Base-by-base conservation (phyloP, 768 basidiomycete genomes). In the Rhizopogon roseolus region DNA sequence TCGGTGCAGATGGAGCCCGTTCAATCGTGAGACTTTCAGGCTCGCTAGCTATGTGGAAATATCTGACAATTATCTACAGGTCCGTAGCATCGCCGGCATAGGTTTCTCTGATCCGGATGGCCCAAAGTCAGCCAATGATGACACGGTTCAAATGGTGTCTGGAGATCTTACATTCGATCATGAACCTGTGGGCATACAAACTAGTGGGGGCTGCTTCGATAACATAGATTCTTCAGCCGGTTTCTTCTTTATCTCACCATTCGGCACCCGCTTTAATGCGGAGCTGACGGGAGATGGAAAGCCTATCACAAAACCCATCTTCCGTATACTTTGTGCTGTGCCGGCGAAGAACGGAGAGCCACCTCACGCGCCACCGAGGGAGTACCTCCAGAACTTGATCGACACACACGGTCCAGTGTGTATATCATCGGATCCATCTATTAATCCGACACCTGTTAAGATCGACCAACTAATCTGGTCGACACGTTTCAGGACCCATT, bases 1-100 rank as follows among this genome's bases (percentile, higher is more conserved):
- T 81, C 34, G 80, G 76, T 19, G 79, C 80, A 7, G 81, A 82
- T 59, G 80, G 81, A 5, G 65, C 77, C 3, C 70, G 63, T 50
- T 82, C 80, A 1, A 57, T 60, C 28, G 81, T 80, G 58, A 49
- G 71, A 60, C 13, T 16, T 16, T n/a, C 10, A 50, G 41, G 27
- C 29, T 10, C 5, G 5, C 41, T 25, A 13, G 25, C 9, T 37
- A 39, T 48, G 29, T 8, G n/a, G 14, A 14, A 50, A 8, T 29
- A 39, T 40, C 27, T 45, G 17, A 45, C 28, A 1, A 29, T 2
- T 6, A 45, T 45, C 6, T 45, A 1, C 50, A 82, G 80, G 60
- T 81, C 19, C 78, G 80, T 43, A 60, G 71, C 19, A 53, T 68
- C 38, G 62, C 70, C 2, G 72, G 73, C 0, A 71, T 81, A 42